These are phyloP conservation scores for Leishmania major DNA, from an alignment of 208 protist genomes.

Conservation along the genomic window DNA sequence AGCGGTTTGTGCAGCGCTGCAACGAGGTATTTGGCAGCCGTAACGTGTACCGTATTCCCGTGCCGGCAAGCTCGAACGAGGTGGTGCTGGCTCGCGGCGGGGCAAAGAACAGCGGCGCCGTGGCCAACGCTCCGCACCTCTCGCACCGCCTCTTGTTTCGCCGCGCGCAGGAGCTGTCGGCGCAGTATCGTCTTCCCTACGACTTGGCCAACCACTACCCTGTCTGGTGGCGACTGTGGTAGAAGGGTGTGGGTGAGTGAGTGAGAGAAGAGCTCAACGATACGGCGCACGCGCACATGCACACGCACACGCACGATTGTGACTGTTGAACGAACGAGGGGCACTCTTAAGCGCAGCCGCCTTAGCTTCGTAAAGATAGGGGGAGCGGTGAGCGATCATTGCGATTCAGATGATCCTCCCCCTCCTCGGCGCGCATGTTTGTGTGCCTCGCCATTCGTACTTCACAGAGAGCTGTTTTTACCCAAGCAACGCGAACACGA, in stretches of 20 bases:
- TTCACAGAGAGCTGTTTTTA: neutral
- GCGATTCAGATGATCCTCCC: neutral
- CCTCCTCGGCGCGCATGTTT: neutral
- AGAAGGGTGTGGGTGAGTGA: neutral
- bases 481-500: neutral
- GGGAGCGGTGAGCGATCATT: neutral
- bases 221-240: slow-evolving; percentile 86
- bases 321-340: neutral
- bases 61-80: slow-evolving; percentile 68
- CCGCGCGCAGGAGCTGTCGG: slow-evolving; percentile 54
- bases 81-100: slow-evolving; percentile 70
- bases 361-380: neutral
- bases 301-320: neutral
- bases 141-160: slow-evolving; percentile 67
- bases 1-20: slow-evolving; percentile 59
- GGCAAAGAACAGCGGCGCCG: slow-evolving; percentile 1
- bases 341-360: neutral
- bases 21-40: slow-evolving; percentile 51
- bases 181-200: slow-evolving; percentile 70
- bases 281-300: neutral
- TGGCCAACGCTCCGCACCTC: slow-evolving; percentile 28
- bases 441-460: neutral
- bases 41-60: slow-evolving; percentile 75
- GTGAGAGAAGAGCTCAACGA: neutral
- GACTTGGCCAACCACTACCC: slow-evolving; percentile 75